These are phyloP conservation scores for Paramyrothecium sp. DNA, from an alignment of 2,329 filamentous ascomycete species.

Conservation along the genomic window DNA sequence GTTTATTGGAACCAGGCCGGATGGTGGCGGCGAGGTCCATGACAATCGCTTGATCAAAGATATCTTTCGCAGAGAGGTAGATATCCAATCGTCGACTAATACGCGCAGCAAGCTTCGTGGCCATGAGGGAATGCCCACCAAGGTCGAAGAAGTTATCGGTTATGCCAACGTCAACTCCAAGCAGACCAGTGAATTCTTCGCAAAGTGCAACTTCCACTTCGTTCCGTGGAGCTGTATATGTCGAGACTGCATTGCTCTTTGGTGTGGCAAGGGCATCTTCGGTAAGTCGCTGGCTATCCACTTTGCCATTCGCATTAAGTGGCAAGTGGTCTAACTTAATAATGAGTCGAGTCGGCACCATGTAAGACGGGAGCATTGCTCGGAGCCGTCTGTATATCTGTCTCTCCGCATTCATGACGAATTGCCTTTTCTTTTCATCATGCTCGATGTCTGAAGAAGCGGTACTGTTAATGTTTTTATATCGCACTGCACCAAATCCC, in stretches of 20 bases:
- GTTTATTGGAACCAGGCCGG: neutral
- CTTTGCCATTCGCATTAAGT: neutral
- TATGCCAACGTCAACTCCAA: neutral
- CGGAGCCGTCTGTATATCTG: neutral
- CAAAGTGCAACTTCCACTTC: neutral
- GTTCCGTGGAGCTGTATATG: neutral
- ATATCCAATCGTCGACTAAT: constrained; percentile 2
- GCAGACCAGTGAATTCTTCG: neutral
- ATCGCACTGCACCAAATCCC: constrained; percentile 9
- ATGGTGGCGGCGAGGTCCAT: neutral
- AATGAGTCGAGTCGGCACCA: neutral
- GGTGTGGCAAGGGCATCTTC: neutral
- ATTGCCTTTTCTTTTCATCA: neutral
- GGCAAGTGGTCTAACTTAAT: neutral
- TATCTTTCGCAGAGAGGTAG: constrained; percentile 5
- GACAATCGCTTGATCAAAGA: constrained; percentile 6
- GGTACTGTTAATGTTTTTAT: neutral
- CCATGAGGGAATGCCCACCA: constrained; percentile 2
- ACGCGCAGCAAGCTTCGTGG: constrained; percentile 11
- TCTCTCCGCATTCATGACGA: neutral
- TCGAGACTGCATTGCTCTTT: neutral
- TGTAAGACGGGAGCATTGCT: neutral
- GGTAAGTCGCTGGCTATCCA: neutral
- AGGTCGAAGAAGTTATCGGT: neutral
- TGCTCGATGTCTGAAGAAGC: neutral